Evolutionary conservation across 352 stramenopile species (phyloP).

Genomic region (Globisporangium splendens): DNA sequence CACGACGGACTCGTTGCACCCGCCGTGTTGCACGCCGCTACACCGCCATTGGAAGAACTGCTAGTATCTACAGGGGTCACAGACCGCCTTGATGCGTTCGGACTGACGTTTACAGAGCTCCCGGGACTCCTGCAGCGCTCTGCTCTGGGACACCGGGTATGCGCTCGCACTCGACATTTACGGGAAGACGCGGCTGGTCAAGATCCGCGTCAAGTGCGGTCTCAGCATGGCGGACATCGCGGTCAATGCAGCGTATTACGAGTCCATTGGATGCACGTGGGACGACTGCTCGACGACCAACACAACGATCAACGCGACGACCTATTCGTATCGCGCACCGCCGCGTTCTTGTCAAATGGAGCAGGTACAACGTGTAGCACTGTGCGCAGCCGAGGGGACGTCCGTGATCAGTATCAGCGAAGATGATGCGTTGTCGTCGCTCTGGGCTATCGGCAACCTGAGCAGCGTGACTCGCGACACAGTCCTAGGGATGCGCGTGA

Average conservation of each 20-base stretch:
- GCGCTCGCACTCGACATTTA: constrained; percentile 12
- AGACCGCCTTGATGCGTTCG: not conserved
- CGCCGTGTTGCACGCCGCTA: no score
- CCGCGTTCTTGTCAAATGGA: not conserved
- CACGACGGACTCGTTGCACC: constrained; percentile 2
- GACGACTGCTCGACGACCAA: constrained; percentile 22
- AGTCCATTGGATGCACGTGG: constrained; percentile 10
- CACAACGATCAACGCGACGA: constrained; percentile 4
- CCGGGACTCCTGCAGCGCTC: constrained; percentile 21
- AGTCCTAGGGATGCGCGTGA: constrained; percentile 1
- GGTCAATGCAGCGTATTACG: constrained; percentile 6
- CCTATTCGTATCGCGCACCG: constrained; percentile 12
- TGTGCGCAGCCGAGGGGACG: constrained; percentile 7
- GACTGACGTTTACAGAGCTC: constrained; percentile 12
- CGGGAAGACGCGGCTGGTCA: constrained; percentile 13
- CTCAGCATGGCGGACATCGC: constrained; percentile 15
- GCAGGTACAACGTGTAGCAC: constrained; percentile 11
- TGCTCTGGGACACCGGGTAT: constrained; percentile 26
- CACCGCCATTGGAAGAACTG: no score
- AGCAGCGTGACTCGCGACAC: constrained; percentile 7
- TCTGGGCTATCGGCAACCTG: constrained; percentile 23
- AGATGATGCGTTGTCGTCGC: constrained; percentile 4
- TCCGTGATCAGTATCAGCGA: not conserved
- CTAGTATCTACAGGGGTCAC: no score
- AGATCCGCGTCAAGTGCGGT: constrained; percentile 24